Conservation (phyloP, 2,329 filamentous ascomycete species). For the Penicillium digitatum region DNA sequence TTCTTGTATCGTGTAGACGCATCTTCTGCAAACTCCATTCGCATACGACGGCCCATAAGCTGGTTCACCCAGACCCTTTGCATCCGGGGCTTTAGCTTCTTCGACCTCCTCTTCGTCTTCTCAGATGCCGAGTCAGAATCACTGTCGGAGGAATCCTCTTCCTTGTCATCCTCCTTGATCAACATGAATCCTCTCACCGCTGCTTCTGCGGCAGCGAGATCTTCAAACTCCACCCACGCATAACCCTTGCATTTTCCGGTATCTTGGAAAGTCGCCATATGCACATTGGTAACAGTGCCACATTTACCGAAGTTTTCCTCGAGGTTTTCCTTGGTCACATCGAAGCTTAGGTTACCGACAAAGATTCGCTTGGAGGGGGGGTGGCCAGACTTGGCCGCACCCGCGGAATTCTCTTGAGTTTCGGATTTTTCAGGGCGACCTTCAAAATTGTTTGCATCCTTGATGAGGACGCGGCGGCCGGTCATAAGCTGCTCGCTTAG, state of each 20-base stretch:
- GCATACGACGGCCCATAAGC: constrained; percentile 72
- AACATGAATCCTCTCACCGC: constrained; percentile 79
- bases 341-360: constrained; percentile 83
- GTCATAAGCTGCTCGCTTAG: constrained; percentile 78
- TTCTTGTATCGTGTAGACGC: constrained; percentile 87
- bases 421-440: constrained; percentile 72
- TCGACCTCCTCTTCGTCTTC: constrained; percentile 34
- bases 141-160: constrained; percentile 46
- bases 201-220: constrained; percentile 67
- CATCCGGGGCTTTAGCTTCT: constrained; percentile 44
- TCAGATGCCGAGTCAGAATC: constrained; percentile 38
- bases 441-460: constrained; percentile 83
- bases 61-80: constrained; percentile 76
- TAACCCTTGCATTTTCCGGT: constrained; percentile 97
- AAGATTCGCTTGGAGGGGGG: constrained; percentile 78
- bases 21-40: constrained; percentile 92
- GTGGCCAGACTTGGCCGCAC: constrained; percentile 46
- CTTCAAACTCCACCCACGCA: constrained; percentile 88
- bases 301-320: constrained; percentile 78
- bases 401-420: constrained; percentile 32
- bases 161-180: constrained; percentile 50
- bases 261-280: constrained; percentile 94
- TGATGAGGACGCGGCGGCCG: constrained; percentile 82
- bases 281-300: constrained; percentile 74
- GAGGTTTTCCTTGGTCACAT: constrained; percentile 75